Conservation (phyloP, 1,284 basidiomycete species). For the Ceratobasidium sp. region DNA sequence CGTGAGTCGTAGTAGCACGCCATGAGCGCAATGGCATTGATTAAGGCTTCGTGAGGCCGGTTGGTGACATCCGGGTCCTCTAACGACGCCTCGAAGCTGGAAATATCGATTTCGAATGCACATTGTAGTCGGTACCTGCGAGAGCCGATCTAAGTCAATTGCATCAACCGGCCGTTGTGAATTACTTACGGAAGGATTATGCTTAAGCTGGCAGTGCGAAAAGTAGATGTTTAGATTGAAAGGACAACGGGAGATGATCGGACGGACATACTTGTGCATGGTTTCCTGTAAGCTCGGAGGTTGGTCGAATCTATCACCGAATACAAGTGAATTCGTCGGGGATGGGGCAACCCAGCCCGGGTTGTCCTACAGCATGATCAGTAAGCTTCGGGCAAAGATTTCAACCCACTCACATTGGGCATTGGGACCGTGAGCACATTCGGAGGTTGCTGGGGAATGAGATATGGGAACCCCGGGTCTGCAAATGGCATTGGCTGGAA, state of each 20-base stretch:
- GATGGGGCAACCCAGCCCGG: slow-evolving; percentile 9
- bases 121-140: slow-evolving; percentile 28
- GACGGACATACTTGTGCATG: slow-evolving; percentile 22
- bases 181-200: slow-evolving; percentile 24
- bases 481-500: background rate
- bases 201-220: slow-evolving; percentile 3
- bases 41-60: slow-evolving; percentile 41
- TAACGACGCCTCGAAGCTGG: slow-evolving; percentile 26
- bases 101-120: slow-evolving; percentile 24
- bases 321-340: background rate
- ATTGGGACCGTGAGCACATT: slow-evolving; percentile 1
- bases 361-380: background rate
- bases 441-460: background rate
- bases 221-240: background rate
- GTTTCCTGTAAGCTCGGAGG: background rate
- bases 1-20: slow-evolving; percentile 26
- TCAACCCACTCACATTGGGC: slow-evolving; percentile 11
- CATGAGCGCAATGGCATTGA: slow-evolving; percentile 42
- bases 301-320: slow-evolving; percentile 11
- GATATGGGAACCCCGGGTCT: background rate
- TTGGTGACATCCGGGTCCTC: slow-evolving; percentile 34
- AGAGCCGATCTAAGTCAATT: background rate
- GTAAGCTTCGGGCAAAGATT: background rate
- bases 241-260: background rate
- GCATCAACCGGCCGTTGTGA: background rate